Base-by-base conservation (phyloP, 2,329 filamentous ascomycete species). In the Alternaria solani region DNA sequence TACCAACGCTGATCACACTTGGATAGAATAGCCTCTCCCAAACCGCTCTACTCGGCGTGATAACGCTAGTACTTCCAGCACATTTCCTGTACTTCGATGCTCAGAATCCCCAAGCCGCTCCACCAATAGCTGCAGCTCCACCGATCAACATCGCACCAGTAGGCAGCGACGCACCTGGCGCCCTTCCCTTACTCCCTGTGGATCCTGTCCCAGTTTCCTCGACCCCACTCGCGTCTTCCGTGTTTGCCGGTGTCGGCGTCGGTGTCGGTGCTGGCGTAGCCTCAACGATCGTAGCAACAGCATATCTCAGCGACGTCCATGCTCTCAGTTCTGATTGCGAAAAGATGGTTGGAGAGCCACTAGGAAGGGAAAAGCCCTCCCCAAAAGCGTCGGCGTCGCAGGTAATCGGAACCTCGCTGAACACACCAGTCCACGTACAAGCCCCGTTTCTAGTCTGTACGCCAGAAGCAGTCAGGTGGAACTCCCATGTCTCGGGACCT, bases 401-500 rank as follows among this genome's bases (percentile, higher is more conserved):
- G 7, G 59, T 61, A 1, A 61, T 51, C 4, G 51, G 43, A 7
- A 49, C 59, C 23, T 52, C 51, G 4, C 43, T 61, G 14, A 61
- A 49, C 8, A 32, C 59, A 14, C 55, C 55, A 16, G n/a, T 61
- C 59, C 55, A 61, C 8, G 42, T 51, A 30, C 59, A 61, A 23
- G 51, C 49, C 30, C 55, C 59, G 16, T 58, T 52, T 11, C 38
- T 48, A 3, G 59, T 61, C 7, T n/a, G 16, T 0, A 44, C 20
- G n/a, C 43, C 43, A 2, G 43, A 7, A 7, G 23, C 14, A 1
- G 59, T 54, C 5, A 54, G 28, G n/a, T 47, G 54, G 23, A 44
- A 39, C 4, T 44, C 59, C 38, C 39, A 61, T 9, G 59, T 61
- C 11, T 57, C 54, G 9, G 55, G 55, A 23, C 59, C 59, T 54